Evolutionary conservation across 148 eudicot species (phyloP), one percentile per base, ranked within the genome.

Genomic region (Silene latifolia): DNA sequence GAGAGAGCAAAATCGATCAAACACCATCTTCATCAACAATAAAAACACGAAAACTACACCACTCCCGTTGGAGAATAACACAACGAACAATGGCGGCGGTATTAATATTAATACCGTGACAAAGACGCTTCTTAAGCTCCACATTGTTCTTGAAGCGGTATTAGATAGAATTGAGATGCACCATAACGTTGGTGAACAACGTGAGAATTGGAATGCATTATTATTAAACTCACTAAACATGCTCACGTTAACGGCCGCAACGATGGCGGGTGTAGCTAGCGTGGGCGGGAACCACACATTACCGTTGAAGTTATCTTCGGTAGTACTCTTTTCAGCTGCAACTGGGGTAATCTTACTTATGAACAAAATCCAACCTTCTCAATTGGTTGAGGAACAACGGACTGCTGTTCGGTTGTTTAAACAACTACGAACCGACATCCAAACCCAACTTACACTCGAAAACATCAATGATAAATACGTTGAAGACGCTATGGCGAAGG

Each of bases 291-390:
- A 18, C 53, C 17, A 29, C 7, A 17, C 51, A n/a, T 46, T 72
- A 6, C 27, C 79, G 10, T 66, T 90, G 63, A 89, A 85, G 66
- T 62, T 87, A 10, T 81, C 90, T 42, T 85, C 91, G 5, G 64
- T 82, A 8, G 23, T 85, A 12, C 79, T 91, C 27, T 91, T 83
- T 74, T 71, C 81, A 17, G 83, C 91, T 0, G 90, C 89, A 0
- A 78, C 87, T 0, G 90, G 88, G 17, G 71, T 91, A 24, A 63
- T 87, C n/a, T 29, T 73, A 23, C 73, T 89, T 17, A 83, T 91
- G 87, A 89, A 89, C 77, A 88, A 88, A 80, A 82, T 89, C 42
- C 97, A 91, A 60, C 97, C 97, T 13, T 88, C 91, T 10, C 97
- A 91, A 58, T 80, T 91, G 0, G 93, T 77, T 0, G 90, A 89